Evolutionary conservation across 176 grass and related monocot species (phyloP), one percentile per base, ranked within the genome.

Genomic region (Lolium multiflorum): DNA sequence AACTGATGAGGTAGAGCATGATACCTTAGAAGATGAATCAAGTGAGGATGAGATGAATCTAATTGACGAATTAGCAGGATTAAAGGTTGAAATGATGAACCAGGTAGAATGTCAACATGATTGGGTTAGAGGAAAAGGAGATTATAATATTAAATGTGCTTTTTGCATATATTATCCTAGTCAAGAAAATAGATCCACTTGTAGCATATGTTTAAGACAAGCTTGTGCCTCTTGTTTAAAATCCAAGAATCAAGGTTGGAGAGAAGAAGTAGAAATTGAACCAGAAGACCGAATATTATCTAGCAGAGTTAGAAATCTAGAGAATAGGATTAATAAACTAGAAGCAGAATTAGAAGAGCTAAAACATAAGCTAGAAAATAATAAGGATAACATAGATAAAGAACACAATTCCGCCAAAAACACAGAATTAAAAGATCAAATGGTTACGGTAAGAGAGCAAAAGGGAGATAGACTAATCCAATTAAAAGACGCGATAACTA

Each of bases 11-110:
- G 44, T 47, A 47, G 44, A 47, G 8, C 7, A 47, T 47, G 44
- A 47, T 5, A 47, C 44, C 8, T 9, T 47, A 47, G 44, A 47
- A 47, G 44, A 47, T 47, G 44, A 41, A 41, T 47, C 44, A 47
- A 47, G 44, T 47, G 44, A 47, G 8, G 44, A 47, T 47, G 44
- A 47, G 44, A 47, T 47, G 7, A 7, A 47, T 9, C 7, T 47
- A 47, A 47, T 47, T 9, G 44, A 47, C 44, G 44, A 47, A 47
- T 47, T 47, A 47, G 44, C 44, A 9, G 44, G 44, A 14, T 73
- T 73, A 73, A 73, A 49, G 8, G 12, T 73, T 6, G 43, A 73
- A 46, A 73, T 73, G 70, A 73, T 73, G 70, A n/a, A 73, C 3
- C n/a, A 73, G 24, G 10, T 48, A 48, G 6, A 20, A 4, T 20